Conservation (phyloP, 371 early-diverging fungal species). For the Haplosporangium sp. region DNA sequence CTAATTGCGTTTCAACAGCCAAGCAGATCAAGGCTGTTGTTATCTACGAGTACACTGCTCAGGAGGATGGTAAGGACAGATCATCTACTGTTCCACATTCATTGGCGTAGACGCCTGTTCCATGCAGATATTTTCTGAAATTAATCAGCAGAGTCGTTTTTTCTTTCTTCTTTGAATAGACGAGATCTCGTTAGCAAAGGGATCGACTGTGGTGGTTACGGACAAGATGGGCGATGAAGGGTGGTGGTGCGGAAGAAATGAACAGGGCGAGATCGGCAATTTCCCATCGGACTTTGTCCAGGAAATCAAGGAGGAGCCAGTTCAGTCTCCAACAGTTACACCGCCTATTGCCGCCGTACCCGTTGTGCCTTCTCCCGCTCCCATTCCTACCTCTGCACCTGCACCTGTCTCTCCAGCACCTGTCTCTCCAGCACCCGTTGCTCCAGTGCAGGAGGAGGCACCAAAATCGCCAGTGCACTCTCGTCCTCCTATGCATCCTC, state of each 20-base stretch:
- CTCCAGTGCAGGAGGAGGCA: slow-evolving; percentile 16
- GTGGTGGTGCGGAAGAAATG: slow-evolving; percentile 72
- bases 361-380: not conserved
- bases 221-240: slow-evolving; percentile 68
- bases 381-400: slow-evolving; percentile 11
- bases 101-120: too few relatives aligned
- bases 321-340: slow-evolving; percentile 51
- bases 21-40: slow-evolving; percentile 65
- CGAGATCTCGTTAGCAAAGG: slow-evolving; percentile 64
- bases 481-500: slow-evolving; percentile 24
- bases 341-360: not conserved
- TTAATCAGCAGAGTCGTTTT: not conserved
- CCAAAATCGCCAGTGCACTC: slow-evolving; percentile 19
- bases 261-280: slow-evolving; percentile 65
- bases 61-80: slow-evolving; percentile 60
- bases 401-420: slow-evolving; percentile 4
- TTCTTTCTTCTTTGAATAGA: slow-evolving; percentile 43
- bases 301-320: slow-evolving; percentile 61
- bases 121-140: too few relatives aligned
- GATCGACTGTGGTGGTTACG: slow-evolving; percentile 62
- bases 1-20: slow-evolving; percentile 13
- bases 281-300: slow-evolving; percentile 72
- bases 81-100: not conserved
- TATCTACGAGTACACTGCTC: slow-evolving; percentile 67
- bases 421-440: slow-evolving; percentile 7